Base-by-base conservation (phyloP, 768 basidiomycete species). In the Amanita jacksonii region DNA sequence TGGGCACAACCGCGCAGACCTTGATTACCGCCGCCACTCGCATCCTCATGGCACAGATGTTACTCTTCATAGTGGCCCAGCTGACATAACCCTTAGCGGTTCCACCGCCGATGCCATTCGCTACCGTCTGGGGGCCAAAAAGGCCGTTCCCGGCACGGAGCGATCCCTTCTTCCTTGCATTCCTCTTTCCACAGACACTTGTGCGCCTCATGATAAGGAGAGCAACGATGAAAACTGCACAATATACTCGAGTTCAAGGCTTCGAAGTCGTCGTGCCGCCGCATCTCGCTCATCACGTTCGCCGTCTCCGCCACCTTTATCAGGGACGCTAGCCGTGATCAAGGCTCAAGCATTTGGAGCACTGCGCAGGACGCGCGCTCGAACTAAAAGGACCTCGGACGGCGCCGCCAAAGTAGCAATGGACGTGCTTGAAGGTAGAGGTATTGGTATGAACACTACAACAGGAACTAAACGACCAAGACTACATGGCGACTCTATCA, bases 311-410 rank as follows among this genome's bases (percentile, higher is more conserved):
- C 61, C 72, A 27, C 61, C 65, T 15, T 62, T 87, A 56, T 86
- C 82, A 39, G 82, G 84, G 19, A 90, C 88, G 23, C 74, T 91
- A 37, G 87, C 88, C 42, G 86, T 90, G 46, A 88, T 91, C 65
- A 91, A 90, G 65, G 87, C 87, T 33, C 86, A 90, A 58, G 81
- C 88, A 30, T 91, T 90, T 58, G 88, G 87, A 24, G 85, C 85
- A 15, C 67, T 88, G 51, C 81, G 87, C 41, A 73, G 87, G 60
- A 83, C 86, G 43, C 77, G 87, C 47, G 71, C 81, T 33, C 73
- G 82, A 49, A 72, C 76, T 40, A 89, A 83, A 68, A 81, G 76
- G 60, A 65, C 77, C 28, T 74, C 82, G 33, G 86, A 86, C 50
- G 79, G 65, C 16, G 69, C 77, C 30, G 77, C 82, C 24, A 81